A percentile compares a stretch with the other conserved stretches of the same genome.
These are phyloP conservation scores for Gynochthodes officinalis DNA, from an alignment of 257 asterid species.

Conservation along the genomic window DNA sequence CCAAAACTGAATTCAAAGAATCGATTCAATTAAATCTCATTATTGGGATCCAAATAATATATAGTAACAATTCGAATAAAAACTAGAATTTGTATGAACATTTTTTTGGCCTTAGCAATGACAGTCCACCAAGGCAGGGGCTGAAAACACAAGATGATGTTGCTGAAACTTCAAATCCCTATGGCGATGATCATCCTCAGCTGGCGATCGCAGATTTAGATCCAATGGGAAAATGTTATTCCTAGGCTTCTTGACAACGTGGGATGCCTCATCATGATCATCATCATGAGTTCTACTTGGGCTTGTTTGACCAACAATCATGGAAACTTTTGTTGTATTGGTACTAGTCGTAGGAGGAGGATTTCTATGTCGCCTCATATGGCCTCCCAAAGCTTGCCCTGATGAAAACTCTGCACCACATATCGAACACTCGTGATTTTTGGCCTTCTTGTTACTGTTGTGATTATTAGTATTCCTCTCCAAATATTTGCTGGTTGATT, in stretches of 20 bases:
- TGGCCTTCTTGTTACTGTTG: slow-evolving; percentile 26
- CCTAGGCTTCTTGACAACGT: too few relatives aligned
- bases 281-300: too few relatives aligned
- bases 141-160: slow-evolving; percentile 33
- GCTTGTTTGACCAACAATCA: slow-evolving; percentile 16
- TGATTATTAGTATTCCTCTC: too few relatives aligned
- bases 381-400: too few relatives aligned
- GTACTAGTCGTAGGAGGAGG: too few relatives aligned
- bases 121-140: too few relatives aligned
- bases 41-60: slow-evolving; percentile 7
- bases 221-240: too few relatives aligned
- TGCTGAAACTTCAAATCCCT: slow-evolving; percentile 26
- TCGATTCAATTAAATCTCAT: slow-evolving; percentile 12
- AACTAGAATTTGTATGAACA: slow-evolving; percentile 23
- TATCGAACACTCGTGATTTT: slow-evolving; percentile 68
- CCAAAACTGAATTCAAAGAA: too few relatives aligned
- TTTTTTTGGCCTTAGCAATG: slow-evolving; percentile 23
- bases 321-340: background rate
- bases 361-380: too few relatives aligned
- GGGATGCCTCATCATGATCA: too few relatives aligned
- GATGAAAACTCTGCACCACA: too few relatives aligned
- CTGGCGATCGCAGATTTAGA: slow-evolving; percentile 71
- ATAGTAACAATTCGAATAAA: slow-evolving; percentile 2
- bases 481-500: slow-evolving; percentile 15
- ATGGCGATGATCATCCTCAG: slow-evolving; percentile 42